phyloP scores from a whole-genome alignment of 2,329 filamentous ascomycete genomes.

The Cladophialophora bantiana region DNA sequence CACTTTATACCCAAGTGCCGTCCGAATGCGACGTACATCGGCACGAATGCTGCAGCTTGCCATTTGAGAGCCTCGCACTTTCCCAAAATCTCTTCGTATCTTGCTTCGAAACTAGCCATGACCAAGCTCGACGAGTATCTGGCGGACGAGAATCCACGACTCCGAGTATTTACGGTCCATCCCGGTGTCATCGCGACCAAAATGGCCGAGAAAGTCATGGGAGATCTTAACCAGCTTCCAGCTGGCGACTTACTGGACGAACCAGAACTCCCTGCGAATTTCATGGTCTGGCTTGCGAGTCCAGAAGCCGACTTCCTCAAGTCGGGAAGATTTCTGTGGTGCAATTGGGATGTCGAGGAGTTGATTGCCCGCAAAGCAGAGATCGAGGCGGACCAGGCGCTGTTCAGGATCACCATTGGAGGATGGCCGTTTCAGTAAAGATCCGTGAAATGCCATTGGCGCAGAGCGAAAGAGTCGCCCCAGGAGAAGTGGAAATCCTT shows the following conservation, averaged over 20 bases:
- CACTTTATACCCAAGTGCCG: slow-evolving; percentile 52
- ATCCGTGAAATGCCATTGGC: neutral
- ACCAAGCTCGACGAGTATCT: slow-evolving; percentile 54
- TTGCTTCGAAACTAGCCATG: slow-evolving; percentile 53
- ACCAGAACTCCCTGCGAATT: slow-evolving; percentile 40
- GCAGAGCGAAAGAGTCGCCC: neutral
- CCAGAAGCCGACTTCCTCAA: slow-evolving; percentile 51
- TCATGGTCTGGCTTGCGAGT: slow-evolving; percentile 49
- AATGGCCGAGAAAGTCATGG: slow-evolving; percentile 42
- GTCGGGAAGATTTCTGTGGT: slow-evolving; percentile 48
- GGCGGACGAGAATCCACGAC: slow-evolving; percentile 49
- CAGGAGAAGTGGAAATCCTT: neutral
- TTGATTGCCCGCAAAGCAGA: slow-evolving; percentile 50
- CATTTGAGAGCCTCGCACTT: slow-evolving; percentile 13
- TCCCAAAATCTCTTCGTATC: slow-evolving; percentile 45
- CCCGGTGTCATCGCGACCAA: slow-evolving; percentile 48
- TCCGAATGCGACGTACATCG: slow-evolving; percentile 41
- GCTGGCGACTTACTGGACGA: slow-evolving; percentile 34
- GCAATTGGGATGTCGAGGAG: slow-evolving; percentile 54
- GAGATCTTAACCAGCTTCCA: slow-evolving; percentile 15
- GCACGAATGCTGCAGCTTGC: slow-evolving; percentile 45
- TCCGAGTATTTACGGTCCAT: slow-evolving; percentile 54
- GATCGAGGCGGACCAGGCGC: slow-evolving; percentile 39
- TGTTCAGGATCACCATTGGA: slow-evolving; percentile 32
- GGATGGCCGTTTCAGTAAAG: slow-evolving; percentile 35